Evolutionary conservation across 805 yeast species (phyloP).

Genomic region (Lipomyces yamanashiensis): DNA sequence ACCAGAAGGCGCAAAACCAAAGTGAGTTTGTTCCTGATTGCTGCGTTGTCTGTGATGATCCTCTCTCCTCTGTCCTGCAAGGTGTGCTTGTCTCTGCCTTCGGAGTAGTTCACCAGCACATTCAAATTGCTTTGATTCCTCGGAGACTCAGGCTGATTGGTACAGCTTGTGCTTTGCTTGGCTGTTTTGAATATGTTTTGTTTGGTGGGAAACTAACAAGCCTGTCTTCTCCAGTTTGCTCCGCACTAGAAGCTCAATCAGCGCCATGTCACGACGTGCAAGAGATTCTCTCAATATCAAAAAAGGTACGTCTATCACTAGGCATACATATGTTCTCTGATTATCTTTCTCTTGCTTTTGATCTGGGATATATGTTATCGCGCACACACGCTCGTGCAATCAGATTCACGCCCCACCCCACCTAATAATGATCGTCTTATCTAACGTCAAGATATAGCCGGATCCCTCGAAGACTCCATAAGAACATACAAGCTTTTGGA

Average conservation of each 20-base stretch:
- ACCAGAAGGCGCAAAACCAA: not conserved
- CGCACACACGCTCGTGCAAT: not conserved
- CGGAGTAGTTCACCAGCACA: not conserved
- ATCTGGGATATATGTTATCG: too few species aligned
- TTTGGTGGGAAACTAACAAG: not conserved
- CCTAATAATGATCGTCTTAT: not conserved
- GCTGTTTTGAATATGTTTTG: not conserved
- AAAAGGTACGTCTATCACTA: slow-evolving; percentile 6
- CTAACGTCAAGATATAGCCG: not conserved
- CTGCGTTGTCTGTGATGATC: not conserved
- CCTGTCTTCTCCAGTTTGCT: not conserved
- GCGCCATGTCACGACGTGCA: slow-evolving; percentile 7
- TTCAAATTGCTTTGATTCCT: not conserved
- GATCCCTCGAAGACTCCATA: slow-evolving; percentile 32
- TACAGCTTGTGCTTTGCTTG: not conserved
- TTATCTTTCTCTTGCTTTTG: too few species aligned
- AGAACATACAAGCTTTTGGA: slow-evolving; percentile 36
- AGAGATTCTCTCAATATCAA: slow-evolving; percentile 11
- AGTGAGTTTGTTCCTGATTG: not conserved
- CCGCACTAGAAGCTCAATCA: slow-evolving; percentile 14
- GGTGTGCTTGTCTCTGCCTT: not conserved
- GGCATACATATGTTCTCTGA: not conserved
- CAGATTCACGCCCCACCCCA: not conserved
- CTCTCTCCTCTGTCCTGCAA: not conserved
- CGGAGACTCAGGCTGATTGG: not conserved